Evolutionary conservation across 2,329 filamentous ascomycete species (phyloP).

Genomic region (Pyricularia sp.): DNA sequence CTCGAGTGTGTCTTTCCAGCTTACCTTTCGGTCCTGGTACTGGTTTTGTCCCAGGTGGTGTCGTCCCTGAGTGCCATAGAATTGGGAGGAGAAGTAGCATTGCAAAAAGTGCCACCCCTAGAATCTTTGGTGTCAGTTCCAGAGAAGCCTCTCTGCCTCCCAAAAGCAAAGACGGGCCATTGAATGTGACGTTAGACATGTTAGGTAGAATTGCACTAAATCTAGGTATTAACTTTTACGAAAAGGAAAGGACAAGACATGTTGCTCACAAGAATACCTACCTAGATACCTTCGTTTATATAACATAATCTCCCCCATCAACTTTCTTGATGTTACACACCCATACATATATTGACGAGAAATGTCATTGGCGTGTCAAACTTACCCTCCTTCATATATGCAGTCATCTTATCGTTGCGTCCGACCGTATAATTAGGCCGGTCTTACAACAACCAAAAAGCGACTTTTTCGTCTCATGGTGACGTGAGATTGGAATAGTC

Average conservation of each 20-base stretch:
- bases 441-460: not conserved
- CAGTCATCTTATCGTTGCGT: not conserved
- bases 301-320: not conserved
- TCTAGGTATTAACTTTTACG: not conserved
- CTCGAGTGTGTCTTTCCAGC: not conserved
- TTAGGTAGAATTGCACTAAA: not conserved
- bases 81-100: not conserved
- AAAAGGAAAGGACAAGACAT: not conserved
- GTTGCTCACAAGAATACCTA: not conserved
- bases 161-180: not conserved
- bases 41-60: not conserved
- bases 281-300: not conserved
- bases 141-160: not conserved
- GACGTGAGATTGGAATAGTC: not conserved
- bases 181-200: not conserved
- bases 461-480: not conserved
- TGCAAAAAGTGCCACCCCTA: not conserved
- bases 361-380: not conserved
- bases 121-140: not conserved
- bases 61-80: not conserved
- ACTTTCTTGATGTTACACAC: not conserved
- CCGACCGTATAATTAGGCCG: not conserved
- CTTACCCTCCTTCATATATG: not conserved
- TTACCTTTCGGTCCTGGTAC: not conserved
- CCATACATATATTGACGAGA: not conserved